phyloP scores from a whole-genome alignment of 2,329 filamentous ascomycete genomes.

The Zalaria obscura region DNA sequence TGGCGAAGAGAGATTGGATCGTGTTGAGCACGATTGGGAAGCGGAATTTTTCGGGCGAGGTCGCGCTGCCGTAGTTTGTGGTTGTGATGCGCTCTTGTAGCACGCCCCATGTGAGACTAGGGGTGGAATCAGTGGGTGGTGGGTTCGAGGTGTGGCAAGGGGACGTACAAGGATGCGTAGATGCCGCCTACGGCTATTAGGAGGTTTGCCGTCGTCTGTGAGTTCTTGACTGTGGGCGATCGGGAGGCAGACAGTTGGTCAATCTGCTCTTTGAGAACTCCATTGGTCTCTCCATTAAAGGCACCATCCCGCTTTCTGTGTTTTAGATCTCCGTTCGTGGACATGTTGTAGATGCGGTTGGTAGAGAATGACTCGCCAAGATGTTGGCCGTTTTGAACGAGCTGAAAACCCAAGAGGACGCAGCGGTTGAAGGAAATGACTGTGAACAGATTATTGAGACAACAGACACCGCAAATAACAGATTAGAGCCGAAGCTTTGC shows the following conservation, averaged over 20 bases:
- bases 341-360: not conserved
- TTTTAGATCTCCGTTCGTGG: slow-evolving; percentile 3
- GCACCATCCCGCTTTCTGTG: slow-evolving; percentile 2
- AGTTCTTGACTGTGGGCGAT: slow-evolving; percentile 5
- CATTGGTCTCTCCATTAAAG: not conserved
- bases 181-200: slow-evolving; percentile 85
- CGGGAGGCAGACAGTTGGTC: slow-evolving; percentile 4
- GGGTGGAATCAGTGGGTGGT: not conserved
- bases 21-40: slow-evolving; percentile 95
- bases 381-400: too few relatives aligned
- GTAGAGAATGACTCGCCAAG: too few relatives aligned
- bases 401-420: too few relatives aligned
- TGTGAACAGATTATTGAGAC: too few relatives aligned
- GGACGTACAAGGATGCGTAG: slow-evolving; percentile 78
- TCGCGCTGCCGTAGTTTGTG: slow-evolving; percentile 58
- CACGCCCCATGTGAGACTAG: slow-evolving; percentile 78
- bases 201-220: slow-evolving; percentile 44
- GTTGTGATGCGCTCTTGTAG: slow-evolving; percentile 97
- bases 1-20: slow-evolving; percentile 81
- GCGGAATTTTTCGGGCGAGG: slow-evolving; percentile 61
- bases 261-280: slow-evolving; percentile 6
- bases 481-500: too few relatives aligned
- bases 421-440: too few relatives aligned
- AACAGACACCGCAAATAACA: too few relatives aligned
- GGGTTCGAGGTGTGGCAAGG: not conserved